phyloP scores from a whole-genome alignment of 1,139 yeast genomes.

The Wickerhamomyces sp. region DNA sequence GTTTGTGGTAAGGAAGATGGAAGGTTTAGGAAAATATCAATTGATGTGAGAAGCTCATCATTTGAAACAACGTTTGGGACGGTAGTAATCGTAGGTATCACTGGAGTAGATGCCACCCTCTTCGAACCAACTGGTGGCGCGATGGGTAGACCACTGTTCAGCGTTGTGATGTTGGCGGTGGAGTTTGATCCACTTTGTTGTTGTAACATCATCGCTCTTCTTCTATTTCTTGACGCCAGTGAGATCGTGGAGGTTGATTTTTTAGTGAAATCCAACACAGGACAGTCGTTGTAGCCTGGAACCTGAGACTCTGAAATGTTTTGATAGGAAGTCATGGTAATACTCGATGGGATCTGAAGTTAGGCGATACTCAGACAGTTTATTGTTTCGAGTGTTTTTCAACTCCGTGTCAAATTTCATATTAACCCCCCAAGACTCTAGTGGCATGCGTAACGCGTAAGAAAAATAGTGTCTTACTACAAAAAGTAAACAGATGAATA shows the following conservation, averaged over 20 bases:
- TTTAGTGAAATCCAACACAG: slow-evolving; percentile 11
- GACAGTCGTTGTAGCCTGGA: slow-evolving; percentile 25
- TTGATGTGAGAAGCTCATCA: background rate
- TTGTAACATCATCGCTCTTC: background rate
- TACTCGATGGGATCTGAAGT: no score
- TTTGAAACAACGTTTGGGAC: background rate
- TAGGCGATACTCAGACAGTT: no score
- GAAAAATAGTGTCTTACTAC: no score
- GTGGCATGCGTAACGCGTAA: no score
- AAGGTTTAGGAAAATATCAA: slow-evolving; percentile 1
- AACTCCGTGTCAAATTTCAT: no score
- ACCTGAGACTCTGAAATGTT: slow-evolving; percentile 23
- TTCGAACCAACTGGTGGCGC: background rate
- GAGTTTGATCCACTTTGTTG: background rate
- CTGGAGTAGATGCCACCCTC: background rate
- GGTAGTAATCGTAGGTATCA: background rate
- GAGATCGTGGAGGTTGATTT: slow-evolving; percentile 2
- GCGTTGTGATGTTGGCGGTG: background rate
- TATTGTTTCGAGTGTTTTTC: no score
- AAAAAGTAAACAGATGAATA: no score
- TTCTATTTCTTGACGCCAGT: slow-evolving; percentile 1
- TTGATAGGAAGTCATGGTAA: slow-evolving; percentile 22
- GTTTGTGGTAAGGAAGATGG: slow-evolving; percentile 3
- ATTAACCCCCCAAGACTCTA: no score
- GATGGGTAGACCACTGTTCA: background rate